Evolutionary conservation across 805 yeast genomes (phyloP).

Genomic region (Saccharomyces kudriavzevii): DNA sequence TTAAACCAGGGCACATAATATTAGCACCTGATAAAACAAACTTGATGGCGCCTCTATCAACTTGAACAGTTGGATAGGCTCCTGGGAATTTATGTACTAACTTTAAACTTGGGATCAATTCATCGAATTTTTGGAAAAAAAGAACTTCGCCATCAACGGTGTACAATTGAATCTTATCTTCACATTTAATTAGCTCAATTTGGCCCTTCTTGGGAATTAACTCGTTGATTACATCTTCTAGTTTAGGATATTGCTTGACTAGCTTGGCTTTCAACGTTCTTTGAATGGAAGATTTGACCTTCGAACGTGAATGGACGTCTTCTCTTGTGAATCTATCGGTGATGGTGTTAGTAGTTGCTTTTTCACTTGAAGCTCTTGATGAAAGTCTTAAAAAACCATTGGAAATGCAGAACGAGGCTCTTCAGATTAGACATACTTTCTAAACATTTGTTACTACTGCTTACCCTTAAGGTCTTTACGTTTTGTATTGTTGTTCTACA

Average conservation of each 20-base stretch:
- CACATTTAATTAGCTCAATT: slow-evolving; percentile 73
- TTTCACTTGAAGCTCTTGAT: background rate
- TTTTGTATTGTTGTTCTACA: background rate
- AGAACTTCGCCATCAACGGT: slow-evolving; percentile 65
- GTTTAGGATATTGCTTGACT: slow-evolving; percentile 61
- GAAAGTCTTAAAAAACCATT: background rate
- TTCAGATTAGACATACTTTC: slow-evolving; percentile 3
- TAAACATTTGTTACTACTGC: slow-evolving; percentile 2
- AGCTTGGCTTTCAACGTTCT: slow-evolving; percentile 74
- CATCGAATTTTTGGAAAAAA: slow-evolving; percentile 74
- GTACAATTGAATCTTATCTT: slow-evolving; percentile 77
- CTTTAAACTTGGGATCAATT: slow-evolving; percentile 64
- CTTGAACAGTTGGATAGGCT: slow-evolving; percentile 78
- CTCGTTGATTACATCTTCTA: slow-evolving; percentile 71
- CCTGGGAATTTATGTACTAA: slow-evolving; percentile 76
- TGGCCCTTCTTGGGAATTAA: slow-evolving; percentile 85
- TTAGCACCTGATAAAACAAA: slow-evolving; percentile 94
- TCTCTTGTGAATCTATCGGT: slow-evolving; percentile 58
- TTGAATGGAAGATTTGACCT: slow-evolving; percentile 90
- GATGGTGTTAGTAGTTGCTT: slow-evolving; percentile 1
- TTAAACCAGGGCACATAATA: slow-evolving; percentile 93
- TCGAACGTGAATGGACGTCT: slow-evolving; percentile 83
- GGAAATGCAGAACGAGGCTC: background rate
- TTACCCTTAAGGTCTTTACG: background rate
- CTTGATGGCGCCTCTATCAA: slow-evolving; percentile 93